phyloP scores from a whole-genome alignment of 2,329 filamentous ascomycete species.

The Lasiodiplodia sp. region DNA sequence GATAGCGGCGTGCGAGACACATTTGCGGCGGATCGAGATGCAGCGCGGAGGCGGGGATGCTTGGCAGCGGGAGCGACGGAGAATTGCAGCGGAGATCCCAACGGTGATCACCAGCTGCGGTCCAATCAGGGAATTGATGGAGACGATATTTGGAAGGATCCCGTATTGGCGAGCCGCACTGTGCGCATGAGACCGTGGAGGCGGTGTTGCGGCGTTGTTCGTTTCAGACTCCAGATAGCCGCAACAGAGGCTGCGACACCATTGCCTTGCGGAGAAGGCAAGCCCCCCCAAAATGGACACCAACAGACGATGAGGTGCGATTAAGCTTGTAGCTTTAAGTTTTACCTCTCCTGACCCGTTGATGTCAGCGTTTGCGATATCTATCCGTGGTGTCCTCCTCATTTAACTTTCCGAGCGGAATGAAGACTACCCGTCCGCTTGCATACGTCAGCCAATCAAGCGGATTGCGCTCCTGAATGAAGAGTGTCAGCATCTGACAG shows the following conservation, averaged over 20 bases:
- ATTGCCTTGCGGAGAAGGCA: background rate
- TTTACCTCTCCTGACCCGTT: background rate
- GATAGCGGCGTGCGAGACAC: background rate
- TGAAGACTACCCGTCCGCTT: conserved; percentile 1
- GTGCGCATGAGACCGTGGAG: conserved; percentile 3
- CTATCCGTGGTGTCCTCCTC: conserved; percentile 8
- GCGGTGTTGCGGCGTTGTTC: conserved; percentile 8
- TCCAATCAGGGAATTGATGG: background rate
- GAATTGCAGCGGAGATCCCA: conserved; percentile 14
- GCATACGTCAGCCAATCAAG: background rate
- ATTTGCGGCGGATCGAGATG: conserved; percentile 1
- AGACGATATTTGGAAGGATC: background rate
- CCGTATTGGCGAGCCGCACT: background rate
- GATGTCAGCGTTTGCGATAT: background rate
- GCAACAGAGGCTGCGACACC: conserved; percentile 22
- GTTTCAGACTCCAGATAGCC: conserved; percentile 13
- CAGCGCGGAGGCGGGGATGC: conserved; percentile 15
- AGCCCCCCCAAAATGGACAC: conserved; percentile 3
- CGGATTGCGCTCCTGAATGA: background rate
- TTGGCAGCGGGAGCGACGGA: conserved; percentile 24
- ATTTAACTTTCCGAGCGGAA: conserved; percentile 16
- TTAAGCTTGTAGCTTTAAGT: conserved; percentile 6
- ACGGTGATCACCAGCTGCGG: background rate
- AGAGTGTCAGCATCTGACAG: background rate
- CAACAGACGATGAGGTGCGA: background rate